Base-by-base conservation (phyloP, 2,329 filamentous ascomycete genomes). In the Phymatotrichopsis omnivora region DNA sequence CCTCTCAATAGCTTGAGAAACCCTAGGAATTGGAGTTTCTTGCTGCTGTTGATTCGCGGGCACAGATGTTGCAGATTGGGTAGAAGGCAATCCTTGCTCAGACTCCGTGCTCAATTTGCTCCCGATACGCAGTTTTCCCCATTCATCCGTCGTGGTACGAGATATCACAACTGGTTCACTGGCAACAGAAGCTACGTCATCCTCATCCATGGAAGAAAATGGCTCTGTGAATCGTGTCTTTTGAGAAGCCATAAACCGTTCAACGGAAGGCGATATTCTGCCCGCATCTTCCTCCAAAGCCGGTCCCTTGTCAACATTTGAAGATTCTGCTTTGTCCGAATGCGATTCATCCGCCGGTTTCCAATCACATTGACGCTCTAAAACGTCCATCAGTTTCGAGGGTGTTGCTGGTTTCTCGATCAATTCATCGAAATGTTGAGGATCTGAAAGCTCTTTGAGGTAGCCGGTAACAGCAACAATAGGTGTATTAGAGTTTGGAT, bases 381-480 rank as follows among this genome's bases (percentile, higher is more conserved):
- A 71, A 1, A 91, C 85, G 60, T 98, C 87, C 0, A 80, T 85
- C 38, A 98, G 65, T 64, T 96, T 96, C 3, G 83, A 82, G 32
- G 85, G 80, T 29, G 89, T 96, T 27, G 93, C 93, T 20, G 91
- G 91, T 65, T 98, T 98, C 64, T 98, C 87, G 41, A 98, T 85
- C 40, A 98, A 70, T 1, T 84, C 85, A 62, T 96, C 87, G 60
- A 98, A 98, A 64, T 95, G 85, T 65, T 98, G 89, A 3, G 85
- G 85, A 49, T 87, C 86, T 56, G 91, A 87, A 2, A 98, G 71
- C 60, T 98, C 91, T 62, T 96, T 96, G n/a, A 98, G 69, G 63
- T 98, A 98, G 5, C 91, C 89, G 3, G 91, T 98, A 25, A 98
- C 89, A 36, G 86, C 87, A 45, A 98, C 85, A 51, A 98, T 93